These are phyloP conservation scores for Hyaloperonospora arabidopsidis DNA, from an alignment of 352 stramenopile species.

Conservation along the genomic window DNA sequence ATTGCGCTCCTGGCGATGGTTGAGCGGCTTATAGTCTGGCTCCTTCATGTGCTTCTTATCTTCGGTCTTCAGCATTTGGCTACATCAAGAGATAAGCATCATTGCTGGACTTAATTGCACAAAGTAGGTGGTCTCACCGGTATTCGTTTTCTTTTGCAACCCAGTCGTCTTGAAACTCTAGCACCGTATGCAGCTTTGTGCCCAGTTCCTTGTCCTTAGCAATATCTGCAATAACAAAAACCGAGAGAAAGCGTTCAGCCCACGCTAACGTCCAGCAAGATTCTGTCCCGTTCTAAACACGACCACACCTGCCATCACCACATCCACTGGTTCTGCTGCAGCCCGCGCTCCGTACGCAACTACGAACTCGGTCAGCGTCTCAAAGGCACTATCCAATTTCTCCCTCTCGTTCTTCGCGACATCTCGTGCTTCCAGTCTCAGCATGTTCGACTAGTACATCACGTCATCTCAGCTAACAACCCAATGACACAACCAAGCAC, in stretches of 20 bases:
- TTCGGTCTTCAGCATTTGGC: constrained; percentile 85
- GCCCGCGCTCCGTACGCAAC: constrained; percentile 29
- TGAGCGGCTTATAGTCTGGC: constrained; percentile 58
- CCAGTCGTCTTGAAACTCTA: constrained; percentile 69
- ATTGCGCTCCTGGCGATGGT: constrained; percentile 78
- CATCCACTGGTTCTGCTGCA: constrained; percentile 32
- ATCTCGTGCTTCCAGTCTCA: constrained; percentile 74
- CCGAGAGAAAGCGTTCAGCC: neutral
- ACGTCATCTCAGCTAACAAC: neutral
- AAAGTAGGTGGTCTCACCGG: constrained; percentile 15
- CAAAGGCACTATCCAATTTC: constrained; percentile 43
- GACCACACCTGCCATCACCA: constrained; percentile 49
- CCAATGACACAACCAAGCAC: neutral
- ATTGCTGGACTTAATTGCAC: neutral
- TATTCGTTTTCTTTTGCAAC: constrained; percentile 84
- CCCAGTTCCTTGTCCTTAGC: constrained; percentile 50
- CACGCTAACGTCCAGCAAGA: neutral
- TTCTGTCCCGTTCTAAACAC: neutral
- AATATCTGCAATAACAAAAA: constrained; percentile 30
- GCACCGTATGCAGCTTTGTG: constrained; percentile 37
- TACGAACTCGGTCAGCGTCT: constrained; percentile 29
- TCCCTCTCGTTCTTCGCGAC: constrained; percentile 46
- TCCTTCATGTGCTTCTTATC: constrained; percentile 85
- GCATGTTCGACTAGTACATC: constrained; percentile 64
- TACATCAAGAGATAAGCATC: constrained; percentile 16